Evolutionary conservation across 1,284 basidiomycete genomes (phyloP).

Genomic region (Papiliotrema laurentii): DNA sequence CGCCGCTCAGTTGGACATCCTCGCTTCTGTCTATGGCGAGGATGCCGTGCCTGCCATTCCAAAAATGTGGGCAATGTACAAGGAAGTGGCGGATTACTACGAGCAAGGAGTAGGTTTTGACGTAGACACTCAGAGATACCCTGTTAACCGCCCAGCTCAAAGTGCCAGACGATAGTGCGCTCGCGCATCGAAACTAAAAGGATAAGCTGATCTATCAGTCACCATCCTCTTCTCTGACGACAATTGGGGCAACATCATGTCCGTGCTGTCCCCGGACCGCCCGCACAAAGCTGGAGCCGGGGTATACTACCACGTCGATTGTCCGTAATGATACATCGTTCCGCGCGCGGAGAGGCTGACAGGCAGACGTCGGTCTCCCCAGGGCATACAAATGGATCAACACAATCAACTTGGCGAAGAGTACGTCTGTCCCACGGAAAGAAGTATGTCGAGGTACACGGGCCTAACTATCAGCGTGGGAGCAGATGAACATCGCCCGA

Average conservation of each 20-base stretch:
- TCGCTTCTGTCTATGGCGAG: slow-evolving; percentile 56
- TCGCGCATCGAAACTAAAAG: neutral
- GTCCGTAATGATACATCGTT: slow-evolving; percentile 9
- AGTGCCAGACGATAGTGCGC: slow-evolving; percentile 39
- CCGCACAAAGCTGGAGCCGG: slow-evolving; percentile 61
- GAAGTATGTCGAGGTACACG: neutral
- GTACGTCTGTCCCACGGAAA: slow-evolving; percentile 6
- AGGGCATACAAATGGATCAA: slow-evolving; percentile 45
- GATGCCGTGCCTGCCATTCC: slow-evolving; percentile 50
- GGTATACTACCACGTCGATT: slow-evolving; percentile 61
- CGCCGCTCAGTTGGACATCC: slow-evolving; percentile 59
- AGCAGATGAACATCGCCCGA: slow-evolving; percentile 33
- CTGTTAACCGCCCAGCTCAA: slow-evolving; percentile 16
- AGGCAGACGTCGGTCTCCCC: slow-evolving; percentile 29
- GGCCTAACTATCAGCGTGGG: slow-evolving; percentile 16
- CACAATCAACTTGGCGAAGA: slow-evolving; percentile 27
- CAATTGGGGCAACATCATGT: slow-evolving; percentile 43
- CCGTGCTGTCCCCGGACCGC: slow-evolving; percentile 53
- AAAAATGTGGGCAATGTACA: slow-evolving; percentile 53
- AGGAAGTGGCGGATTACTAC: slow-evolving; percentile 62
- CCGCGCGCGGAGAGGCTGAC: neutral
- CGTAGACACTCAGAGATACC: no score
- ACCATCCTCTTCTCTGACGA: slow-evolving; percentile 38
- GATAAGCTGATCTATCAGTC: slow-evolving; percentile 7
- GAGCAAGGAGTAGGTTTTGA: slow-evolving; percentile 57